Percentiles rank a stretch among this genome's conserved stretches.
Evolutionary conservation across 1,284 basidiomycete genomes (phyloP).

Genomic region (Ceraceosorus guamensis): DNA sequence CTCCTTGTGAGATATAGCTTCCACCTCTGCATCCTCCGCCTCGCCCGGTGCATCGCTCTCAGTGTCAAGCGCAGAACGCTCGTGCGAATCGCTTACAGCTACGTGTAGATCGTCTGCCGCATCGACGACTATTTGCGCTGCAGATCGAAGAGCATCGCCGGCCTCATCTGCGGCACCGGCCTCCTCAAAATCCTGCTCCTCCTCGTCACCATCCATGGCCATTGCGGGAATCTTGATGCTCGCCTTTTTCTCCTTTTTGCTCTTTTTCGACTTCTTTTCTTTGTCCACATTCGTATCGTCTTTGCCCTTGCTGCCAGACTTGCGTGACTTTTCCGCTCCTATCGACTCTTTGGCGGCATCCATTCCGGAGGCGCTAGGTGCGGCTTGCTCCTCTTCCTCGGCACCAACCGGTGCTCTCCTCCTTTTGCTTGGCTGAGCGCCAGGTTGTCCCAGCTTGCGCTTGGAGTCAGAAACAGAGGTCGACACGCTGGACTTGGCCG

Average conservation of each 20-base stretch:
- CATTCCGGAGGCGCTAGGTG: too few relatives aligned
- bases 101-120: neutral
- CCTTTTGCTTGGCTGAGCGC: too few relatives aligned
- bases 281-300: neutral
- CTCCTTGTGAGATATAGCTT: slow-evolving; percentile 41
- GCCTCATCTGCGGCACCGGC: slow-evolving; percentile 1
- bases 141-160: too few relatives aligned
- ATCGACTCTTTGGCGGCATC: neutral
- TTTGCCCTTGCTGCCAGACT: neutral
- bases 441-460: too few relatives aligned
- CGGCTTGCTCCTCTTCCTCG: too few relatives aligned
- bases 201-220: neutral
- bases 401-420: too few relatives aligned
- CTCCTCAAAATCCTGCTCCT: neutral
- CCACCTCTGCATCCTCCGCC: slow-evolving; percentile 49
- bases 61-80: slow-evolving; percentile 63
- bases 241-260: slow-evolving; percentile 6
- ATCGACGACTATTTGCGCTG: neutral
- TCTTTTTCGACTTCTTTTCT: slow-evolving; percentile 1
- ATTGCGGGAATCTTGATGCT: neutral
- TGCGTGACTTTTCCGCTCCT: neutral
- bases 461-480: too few relatives aligned
- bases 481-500: too few relatives aligned
- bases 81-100: slow-evolving; percentile 44
- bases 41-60: slow-evolving; percentile 59